These are phyloP conservation scores for Pyrrhoderma lamaoense DNA, from an alignment of 1,284 basidiomycete genomes.

Conservation along the genomic window DNA sequence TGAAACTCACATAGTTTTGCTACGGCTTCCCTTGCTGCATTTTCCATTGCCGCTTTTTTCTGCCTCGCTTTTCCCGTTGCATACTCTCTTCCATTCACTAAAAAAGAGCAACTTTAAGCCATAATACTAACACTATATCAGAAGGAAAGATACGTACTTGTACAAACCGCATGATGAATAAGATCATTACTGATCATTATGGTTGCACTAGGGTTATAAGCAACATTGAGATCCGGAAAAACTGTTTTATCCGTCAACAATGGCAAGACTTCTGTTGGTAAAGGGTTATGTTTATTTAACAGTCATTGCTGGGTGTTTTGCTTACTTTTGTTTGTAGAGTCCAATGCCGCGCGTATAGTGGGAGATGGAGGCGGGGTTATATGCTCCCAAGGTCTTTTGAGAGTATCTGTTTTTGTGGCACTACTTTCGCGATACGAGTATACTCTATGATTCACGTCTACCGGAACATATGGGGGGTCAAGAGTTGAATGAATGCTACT, in stretches of 20 bases:
- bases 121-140: too few species aligned
- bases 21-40: conserved; percentile 1
- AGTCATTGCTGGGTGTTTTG: neutral
- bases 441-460: neutral
- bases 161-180: neutral
- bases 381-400: neutral
- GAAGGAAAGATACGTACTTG: too few species aligned
- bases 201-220: neutral
- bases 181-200: neutral
- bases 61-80: neutral
- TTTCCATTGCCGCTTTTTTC: conserved; percentile 6
- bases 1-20: conserved; percentile 2
- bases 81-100: neutral
- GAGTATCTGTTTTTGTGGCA: neutral
- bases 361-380: neutral
- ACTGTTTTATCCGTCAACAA: neutral
- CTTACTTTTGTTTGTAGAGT: neutral
- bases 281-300: neutral
- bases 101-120: too few species aligned
- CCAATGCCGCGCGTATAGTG: neutral
- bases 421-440: neutral
- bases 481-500: neutral
- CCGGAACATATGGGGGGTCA: neutral
- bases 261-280: neutral
- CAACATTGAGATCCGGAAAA: neutral